Base-by-base conservation (phyloP, 306 rosid genomes). In the Cercis canadensis region DNA sequence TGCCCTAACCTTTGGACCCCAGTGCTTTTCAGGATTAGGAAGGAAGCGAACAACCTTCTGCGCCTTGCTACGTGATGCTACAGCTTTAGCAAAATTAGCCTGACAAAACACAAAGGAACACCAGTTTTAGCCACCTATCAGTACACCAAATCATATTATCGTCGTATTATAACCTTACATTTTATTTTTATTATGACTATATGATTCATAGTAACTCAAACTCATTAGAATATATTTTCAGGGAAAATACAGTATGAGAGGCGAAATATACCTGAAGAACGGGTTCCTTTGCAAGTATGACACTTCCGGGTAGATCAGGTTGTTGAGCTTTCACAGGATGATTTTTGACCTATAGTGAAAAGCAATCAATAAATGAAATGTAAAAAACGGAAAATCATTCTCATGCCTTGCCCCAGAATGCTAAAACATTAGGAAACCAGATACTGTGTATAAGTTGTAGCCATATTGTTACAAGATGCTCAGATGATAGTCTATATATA, bases 1-100 rank as follows among this genome's bases (percentile, higher is more conserved):
- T 4, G 97, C 98, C 81, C 97, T 86, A 37, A 94, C 89, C 80
- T 94, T 89, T 4, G 98, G 97, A 43, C 98, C 98, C 97, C 98
- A 94, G 46, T 94, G 97, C 74, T 88, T 89, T 65, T 94, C 98
- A 0, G 98, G 97, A 78, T 94, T 94, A 29, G 98, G 96, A 69
- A 94, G 97, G 84, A 90, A 94, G 65, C 97, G 84, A 0, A 92
- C 89, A 53, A 90, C 87, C 72, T 90, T 90, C 89, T 94, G 98
- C 29, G 98, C 95, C 86, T 89, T 91, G 84, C 97, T 90, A 4
- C 91, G 96, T 52, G 98, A 94, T 36, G 92, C 80, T 21, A 87
- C 89, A 6, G 98, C 98, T 70, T 96, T 65, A 70, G 97, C 90
- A 68, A 94, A 94, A 75, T 87, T 94, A 7, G 91, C 97, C 98